These are phyloP conservation scores for Gastrodia elata DNA, from an alignment of 106 monocot species.

Conservation along the genomic window DNA sequence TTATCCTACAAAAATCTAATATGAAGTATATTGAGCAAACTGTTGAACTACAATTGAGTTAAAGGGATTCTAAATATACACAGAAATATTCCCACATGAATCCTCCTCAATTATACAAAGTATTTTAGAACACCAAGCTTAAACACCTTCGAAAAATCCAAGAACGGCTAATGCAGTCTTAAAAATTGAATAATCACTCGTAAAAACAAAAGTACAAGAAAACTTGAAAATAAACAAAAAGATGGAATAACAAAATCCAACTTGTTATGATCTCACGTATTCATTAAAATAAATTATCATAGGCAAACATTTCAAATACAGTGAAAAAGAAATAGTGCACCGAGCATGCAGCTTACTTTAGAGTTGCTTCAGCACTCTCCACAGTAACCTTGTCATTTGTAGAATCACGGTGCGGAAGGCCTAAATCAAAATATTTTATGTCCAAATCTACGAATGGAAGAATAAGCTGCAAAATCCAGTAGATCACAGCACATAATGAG, in stretches of 20 bases:
- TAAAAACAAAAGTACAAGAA: background rate
- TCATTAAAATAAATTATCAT: background rate
- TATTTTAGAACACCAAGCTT: background rate
- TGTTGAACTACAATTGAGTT: background rate
- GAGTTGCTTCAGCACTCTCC: conserved; percentile 12
- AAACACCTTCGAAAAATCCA: background rate
- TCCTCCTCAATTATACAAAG: background rate
- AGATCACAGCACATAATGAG: background rate
- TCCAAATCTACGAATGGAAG: conserved; percentile 11
- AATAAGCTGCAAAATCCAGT: conserved; percentile 7
- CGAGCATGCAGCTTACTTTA: background rate
- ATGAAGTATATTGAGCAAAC: too few relatives aligned
- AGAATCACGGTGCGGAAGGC: conserved; percentile 9
- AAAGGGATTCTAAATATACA: background rate
- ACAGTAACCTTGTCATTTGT: conserved; percentile 15
- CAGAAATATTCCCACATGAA: background rate
- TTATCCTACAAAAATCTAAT: background rate
- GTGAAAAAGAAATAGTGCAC: background rate
- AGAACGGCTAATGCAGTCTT: background rate
- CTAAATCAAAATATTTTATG: conserved; percentile 14
- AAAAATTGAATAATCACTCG: background rate
- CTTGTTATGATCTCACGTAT: background rate
- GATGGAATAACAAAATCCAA: background rate
- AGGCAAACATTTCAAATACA: background rate
- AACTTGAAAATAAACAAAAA: background rate